Evolutionary conservation across 306 rosid genomes (phyloP), one percentile per base, ranked within the genome.

Genomic region (Fagus crenata): DNA sequence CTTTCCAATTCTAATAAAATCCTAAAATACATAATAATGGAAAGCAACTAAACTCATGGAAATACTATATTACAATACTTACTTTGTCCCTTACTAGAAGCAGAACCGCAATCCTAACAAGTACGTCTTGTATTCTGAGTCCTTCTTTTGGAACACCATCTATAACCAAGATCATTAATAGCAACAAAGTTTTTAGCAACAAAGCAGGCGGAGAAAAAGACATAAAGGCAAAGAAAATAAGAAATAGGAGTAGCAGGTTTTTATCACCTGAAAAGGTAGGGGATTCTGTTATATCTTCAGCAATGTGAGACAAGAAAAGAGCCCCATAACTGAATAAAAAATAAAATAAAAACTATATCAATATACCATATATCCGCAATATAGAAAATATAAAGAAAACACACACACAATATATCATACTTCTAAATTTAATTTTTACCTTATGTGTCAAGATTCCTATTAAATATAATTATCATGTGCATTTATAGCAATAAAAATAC

Each of bases 61-160:
- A 67, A 40, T 15, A 51, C 53, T 69, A 17, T 56, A 43, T 53
- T n/a, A 69, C 12, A 15, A 59, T 84, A 81, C 97, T 86, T 85
- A 92, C 99, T 82, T 93, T 92, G 75, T 92, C 92, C 83, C 87
- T 86, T 78, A 96, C 78, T 81, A 92, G 75, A 61, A 89, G 85
- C 74, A 96, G 81, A 77, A 80, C 89, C 67, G 99, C 96, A 81
- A 96, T 89, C 77, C 99, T 89, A 82, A 91, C 93, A 49, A 96
- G 96, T 49, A 96, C 99, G 60, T 96, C 99, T 73, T 73, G 89
- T 82, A 92, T 89, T 78, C 97, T 86, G 61, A 96, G 96, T 74
- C 99, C 99, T 78, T 96, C 99, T 83, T 95, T 96, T 28, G 99
- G 99, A 80, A 96, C 99, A 55, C 99, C 99, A 75, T 96, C 99